Evolutionary conservation across 2,329 filamentous ascomycete species (phyloP), one percentile per base, ranked within the genome.

Genomic region (Coccinonectria pachysandricola): DNA sequence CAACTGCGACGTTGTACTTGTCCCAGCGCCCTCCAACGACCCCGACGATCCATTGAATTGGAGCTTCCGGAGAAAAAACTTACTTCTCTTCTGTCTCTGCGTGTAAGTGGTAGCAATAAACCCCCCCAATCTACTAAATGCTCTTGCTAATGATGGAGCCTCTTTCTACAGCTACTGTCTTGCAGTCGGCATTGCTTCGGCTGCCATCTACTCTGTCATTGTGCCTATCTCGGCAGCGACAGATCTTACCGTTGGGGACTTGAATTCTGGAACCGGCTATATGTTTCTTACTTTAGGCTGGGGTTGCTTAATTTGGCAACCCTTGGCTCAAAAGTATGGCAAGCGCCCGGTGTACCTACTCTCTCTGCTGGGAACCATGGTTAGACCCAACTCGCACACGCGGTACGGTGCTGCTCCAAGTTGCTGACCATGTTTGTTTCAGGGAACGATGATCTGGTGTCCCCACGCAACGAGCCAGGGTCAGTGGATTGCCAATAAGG

Each of bases 261-360:
- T 24, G 5, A n/a, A 10, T 7, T 9, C 22, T 4, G 22, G 22
- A 15, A 24, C 22, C 8, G 22, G 22, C 6, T 24, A 24, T 11
- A 8, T 24, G 51, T 57, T 57, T 16, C 46, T 64, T 5, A 43
- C 61, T 11, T 45, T 58, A 4, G 60, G 60, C n/a, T 62, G 54
- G 55, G 50, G 54, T 2, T 50, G 55, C 9, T 41, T 64, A 5
- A 53, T 63, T 33, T 63, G 59, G 59, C 59, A 63, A 38, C 59
- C 60, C 4, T 46, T 62, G 11, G 56, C 59, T 0, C 44, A 60
- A 8, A 53, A 56, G 23, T 62, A 58, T 32, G 60, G 59, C 26
- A 59, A 58, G 35, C 43, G 56, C 12, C 36, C 47, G 5, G 48
- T 49, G 0, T 59, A 59, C 28, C 30, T 59, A 10, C 15, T 51